These are phyloP conservation scores for Melanopsichium pennsylvanicum DNA, from an alignment of 1,284 basidiomycete species.

Conservation along the genomic window DNA sequence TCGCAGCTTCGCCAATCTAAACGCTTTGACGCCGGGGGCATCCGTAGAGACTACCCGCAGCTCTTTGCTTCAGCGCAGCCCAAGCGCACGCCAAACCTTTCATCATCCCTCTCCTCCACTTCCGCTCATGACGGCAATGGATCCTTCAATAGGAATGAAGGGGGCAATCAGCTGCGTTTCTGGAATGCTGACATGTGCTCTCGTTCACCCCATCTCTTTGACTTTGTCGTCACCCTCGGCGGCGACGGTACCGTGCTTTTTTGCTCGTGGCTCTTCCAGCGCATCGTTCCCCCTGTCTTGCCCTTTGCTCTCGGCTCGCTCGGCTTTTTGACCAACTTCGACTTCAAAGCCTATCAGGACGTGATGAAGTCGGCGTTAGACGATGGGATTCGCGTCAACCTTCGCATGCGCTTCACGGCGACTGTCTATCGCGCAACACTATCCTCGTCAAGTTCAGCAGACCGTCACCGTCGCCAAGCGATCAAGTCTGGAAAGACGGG, in stretches of 20 bases:
- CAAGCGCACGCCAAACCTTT: conserved; percentile 28
- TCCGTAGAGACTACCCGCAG: conserved; percentile 84
- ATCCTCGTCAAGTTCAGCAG: conserved; percentile 35
- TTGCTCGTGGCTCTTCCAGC: conserved; percentile 99
- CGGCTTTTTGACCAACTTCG: conserved; percentile 97
- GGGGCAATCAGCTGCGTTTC: conserved; percentile 81
- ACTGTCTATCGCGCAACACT: conserved; percentile 77
- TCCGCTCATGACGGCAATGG: conserved; percentile 30
- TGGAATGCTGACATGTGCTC: conserved; percentile 98
- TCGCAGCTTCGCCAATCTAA: conserved; percentile 87
- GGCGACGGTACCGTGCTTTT: conserved; percentile 98
- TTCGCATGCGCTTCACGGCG: conserved; percentile 98
- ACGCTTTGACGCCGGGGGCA: conserved; percentile 91
- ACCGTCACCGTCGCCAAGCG: conserved; percentile 53
- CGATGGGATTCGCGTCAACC: conserved; percentile 92
- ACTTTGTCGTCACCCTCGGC: conserved; percentile 94
- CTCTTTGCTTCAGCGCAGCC: conserved; percentile 73
- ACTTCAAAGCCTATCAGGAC: conserved; percentile 84
- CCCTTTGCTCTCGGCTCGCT: conserved; percentile 98
- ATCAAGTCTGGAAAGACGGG: conserved; percentile 61
- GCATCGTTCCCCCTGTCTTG: conserved; percentile 94
- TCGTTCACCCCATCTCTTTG: conserved; percentile 88
- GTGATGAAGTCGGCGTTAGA: conserved; percentile 91
- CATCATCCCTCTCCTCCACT: conserved; percentile 35
- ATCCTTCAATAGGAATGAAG: conserved; percentile 68